Base-by-base conservation (phyloP, 768 basidiomycete genomes). In the Rhizopogon roseolus region DNA sequence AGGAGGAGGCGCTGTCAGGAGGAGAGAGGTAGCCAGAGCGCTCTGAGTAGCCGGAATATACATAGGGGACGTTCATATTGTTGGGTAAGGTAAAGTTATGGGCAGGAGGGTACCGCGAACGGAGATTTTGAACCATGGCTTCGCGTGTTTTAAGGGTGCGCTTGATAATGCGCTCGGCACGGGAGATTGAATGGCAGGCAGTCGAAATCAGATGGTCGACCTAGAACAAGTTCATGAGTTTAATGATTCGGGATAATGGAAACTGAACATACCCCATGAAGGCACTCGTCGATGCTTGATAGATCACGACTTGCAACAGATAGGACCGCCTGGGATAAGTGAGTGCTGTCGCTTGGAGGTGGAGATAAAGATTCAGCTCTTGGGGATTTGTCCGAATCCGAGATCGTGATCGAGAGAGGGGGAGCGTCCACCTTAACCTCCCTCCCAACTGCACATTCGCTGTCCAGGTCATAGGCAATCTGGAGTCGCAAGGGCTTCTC, bases 271-370 rank as follows among this genome's bases (percentile, higher is more conserved):
- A 87, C 86, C 54, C 76, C 71, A 51, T 73, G 69, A 58, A 87
- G 69, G 52, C 73, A 77, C 41, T 80, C 77, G 36, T 78, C 74
- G 46, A 88, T 81, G 34, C 70, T 70, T 9, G 73, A 71, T 34
- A 90, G 67, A 61, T 89, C 88, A 36, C 78, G 78, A 42, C 74
- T 73, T 1, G 79, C 81, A 6, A 77, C 76, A 36, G 73, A 75
- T 14, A 89, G 67, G 10, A 82, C 74, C 32, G 75, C 65, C 41
- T 79, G 74, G 8, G 76, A 74, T 5, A 74, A 77, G 17, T 68
- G 73, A 11, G 78, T 63, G 9, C 76, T 73, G 6, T 64, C 62
- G 41, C 32, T 17, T 27, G 56, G 42, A 22, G 57, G 5, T 4
- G 40, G 51, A 25, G 50, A 41, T 37, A 49, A 56, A 19, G 62